Conservation (phyloP, 495 filamentous ascomycete genomes). For the Parmelia sp. region DNA sequence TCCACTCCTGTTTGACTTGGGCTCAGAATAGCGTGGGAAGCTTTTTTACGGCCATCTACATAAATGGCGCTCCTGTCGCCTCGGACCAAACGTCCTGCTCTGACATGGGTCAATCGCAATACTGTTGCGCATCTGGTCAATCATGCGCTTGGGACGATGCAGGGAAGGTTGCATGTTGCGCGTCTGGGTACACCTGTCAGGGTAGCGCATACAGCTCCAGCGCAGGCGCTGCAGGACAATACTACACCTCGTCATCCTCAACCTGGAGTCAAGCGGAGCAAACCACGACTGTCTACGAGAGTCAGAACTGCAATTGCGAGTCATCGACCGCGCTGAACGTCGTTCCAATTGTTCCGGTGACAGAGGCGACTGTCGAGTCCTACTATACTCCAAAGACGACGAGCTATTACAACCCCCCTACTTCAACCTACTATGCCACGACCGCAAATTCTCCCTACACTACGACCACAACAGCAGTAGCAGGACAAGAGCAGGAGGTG, state of each 20-base stretch:
- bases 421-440: background rate
- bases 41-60: constrained; percentile 25
- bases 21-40: constrained; percentile 9
- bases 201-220: constrained; percentile 14
- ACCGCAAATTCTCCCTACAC: background rate
- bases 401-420: constrained; percentile 4
- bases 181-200: constrained; percentile 16
- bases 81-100: constrained; percentile 14
- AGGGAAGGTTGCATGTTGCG: constrained; percentile 21
- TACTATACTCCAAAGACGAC: constrained; percentile 7
- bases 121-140: constrained; percentile 17
- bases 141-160: constrained; percentile 23
- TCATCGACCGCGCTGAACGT: constrained; percentile 6
- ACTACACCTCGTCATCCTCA: constrained; percentile 2
- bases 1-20: background rate
- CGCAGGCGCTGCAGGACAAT: constrained; percentile 14
- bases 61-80: constrained; percentile 18
- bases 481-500: constrained; percentile 11
- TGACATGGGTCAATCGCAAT: constrained; percentile 12
- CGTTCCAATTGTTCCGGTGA: constrained; percentile 12
- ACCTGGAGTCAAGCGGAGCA: constrained; percentile 7
- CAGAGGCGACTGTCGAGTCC: constrained; percentile 16
- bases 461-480: constrained; percentile 10
- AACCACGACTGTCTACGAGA: constrained; percentile 17
- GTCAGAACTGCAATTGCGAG: background rate